phyloP scores from a whole-genome alignment of 345 rosid genomes.

The Citrus hindsii region DNA sequence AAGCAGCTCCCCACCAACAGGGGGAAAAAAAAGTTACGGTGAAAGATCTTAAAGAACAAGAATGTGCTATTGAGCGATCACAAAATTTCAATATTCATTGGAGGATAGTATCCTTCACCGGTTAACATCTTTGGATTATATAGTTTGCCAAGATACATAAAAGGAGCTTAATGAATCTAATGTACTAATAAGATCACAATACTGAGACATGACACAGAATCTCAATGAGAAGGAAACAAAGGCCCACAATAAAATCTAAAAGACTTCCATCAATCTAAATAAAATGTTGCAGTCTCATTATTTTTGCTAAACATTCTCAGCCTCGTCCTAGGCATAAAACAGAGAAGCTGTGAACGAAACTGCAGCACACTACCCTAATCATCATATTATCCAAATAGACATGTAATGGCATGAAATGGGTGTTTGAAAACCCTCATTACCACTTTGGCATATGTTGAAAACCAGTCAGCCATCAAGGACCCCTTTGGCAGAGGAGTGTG shows the following conservation, averaged over 20 bases:
- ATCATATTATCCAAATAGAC: neutral
- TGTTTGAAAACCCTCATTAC: neutral
- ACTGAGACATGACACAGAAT: neutral
- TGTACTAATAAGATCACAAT: neutral
- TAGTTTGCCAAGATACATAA: neutral
- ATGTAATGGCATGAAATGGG: neutral
- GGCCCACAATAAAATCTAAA: neutral
- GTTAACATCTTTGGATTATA: neutral
- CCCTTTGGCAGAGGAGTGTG: neutral
- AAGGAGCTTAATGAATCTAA: neutral
- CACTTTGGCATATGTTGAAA: neutral
- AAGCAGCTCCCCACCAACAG: neutral
- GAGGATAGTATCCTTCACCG: neutral
- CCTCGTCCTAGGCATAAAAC: neutral
- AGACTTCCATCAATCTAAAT: neutral
- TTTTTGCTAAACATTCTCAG: neutral
- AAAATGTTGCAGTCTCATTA: neutral
- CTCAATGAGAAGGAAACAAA: neutral
- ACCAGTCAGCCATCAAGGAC: neutral
- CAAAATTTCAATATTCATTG: neutral
- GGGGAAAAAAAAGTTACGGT: neutral
- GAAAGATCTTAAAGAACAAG: neutral
- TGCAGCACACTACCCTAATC: neutral
- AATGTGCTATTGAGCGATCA: neutral
- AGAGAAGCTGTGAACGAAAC: conserved; percentile 1